Percentiles rank a stretch among this genome's conserved stretches.
Evolutionary conservation across 306 rosid genomes (phyloP).

Genomic region (Betula pendula): DNA sequence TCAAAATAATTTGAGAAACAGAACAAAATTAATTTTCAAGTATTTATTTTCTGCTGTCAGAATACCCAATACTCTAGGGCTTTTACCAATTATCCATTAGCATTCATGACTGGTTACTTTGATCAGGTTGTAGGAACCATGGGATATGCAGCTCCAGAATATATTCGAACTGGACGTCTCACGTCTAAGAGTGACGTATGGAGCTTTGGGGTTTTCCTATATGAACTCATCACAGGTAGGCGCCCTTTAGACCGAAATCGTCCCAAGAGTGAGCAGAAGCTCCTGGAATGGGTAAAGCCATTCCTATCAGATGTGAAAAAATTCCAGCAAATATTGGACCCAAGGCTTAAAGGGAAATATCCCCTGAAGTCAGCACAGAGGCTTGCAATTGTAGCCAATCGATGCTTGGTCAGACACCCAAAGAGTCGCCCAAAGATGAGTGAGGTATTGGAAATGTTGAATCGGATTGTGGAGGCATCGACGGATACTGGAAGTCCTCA

Average conservation of each 20-base stretch:
- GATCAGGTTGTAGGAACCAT: slow-evolving; percentile 89
- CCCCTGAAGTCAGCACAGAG: slow-evolving; percentile 62
- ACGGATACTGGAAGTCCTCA: slow-evolving; percentile 38
- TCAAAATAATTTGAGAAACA: background rate
- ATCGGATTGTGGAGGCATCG: slow-evolving; percentile 47
- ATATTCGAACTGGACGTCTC: slow-evolving; percentile 85
- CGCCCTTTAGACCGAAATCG: slow-evolving; percentile 82
- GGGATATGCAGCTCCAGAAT: slow-evolving; percentile 99
- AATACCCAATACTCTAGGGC: background rate
- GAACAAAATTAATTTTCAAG: background rate
- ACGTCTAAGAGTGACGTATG: slow-evolving; percentile 87
- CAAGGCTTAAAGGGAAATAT: slow-evolving; percentile 79
- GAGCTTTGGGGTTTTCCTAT: slow-evolving; percentile 95
- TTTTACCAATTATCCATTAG: slow-evolving; percentile 6
- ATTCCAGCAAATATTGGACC: slow-evolving; percentile 79
- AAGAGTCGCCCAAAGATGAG: slow-evolving; percentile 98
- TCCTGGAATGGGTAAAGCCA: slow-evolving; percentile 93
- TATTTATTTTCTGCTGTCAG: background rate
- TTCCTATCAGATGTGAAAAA: slow-evolving; percentile 71
- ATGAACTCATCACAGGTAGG: slow-evolving; percentile 94
- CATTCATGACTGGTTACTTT: slow-evolving; percentile 34
- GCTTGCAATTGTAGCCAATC: slow-evolving; percentile 75
- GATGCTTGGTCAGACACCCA: slow-evolving; percentile 73
- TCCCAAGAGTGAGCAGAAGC: slow-evolving; percentile 93
- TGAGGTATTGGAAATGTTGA: slow-evolving; percentile 78